These are phyloP conservation scores for Plasmodium knowlesi DNA, from an alignment of 169 alveolate species.

Conservation along the genomic window DNA sequence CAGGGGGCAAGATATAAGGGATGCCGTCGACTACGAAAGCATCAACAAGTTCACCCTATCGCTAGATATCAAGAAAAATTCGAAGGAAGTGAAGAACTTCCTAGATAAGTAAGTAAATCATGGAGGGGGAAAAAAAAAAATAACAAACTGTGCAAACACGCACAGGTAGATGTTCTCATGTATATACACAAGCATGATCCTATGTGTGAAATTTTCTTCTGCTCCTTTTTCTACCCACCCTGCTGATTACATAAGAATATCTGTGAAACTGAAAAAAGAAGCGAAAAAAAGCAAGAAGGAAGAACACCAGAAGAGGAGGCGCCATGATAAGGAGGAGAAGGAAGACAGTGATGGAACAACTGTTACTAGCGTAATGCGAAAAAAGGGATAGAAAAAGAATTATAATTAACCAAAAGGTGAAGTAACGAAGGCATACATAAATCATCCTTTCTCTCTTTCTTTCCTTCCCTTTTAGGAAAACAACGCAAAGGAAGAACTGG, in stretches of 20 bases:
- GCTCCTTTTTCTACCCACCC: not conserved
- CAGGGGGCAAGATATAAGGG: slow-evolving; percentile 67
- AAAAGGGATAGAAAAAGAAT: not conserved
- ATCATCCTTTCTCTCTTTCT: not conserved
- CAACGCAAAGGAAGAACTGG: slow-evolving; percentile 1
- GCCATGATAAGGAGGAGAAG: not conserved
- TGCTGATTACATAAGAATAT: slow-evolving; percentile 4
- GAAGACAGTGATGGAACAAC: not conserved
- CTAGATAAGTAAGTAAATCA: slow-evolving; percentile 24
- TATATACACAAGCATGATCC: not conserved
- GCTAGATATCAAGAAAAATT: slow-evolving; percentile 13
- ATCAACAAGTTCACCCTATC: slow-evolving; percentile 50
- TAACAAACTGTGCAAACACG: not conserved
- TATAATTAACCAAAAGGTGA: not conserved
- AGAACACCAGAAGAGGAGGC: not conserved
- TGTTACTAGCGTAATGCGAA: slow-evolving; percentile 1
- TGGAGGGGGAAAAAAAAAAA: not conserved
- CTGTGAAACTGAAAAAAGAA: not conserved
- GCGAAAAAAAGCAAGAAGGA: not conserved
- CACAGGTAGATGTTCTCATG: not conserved
- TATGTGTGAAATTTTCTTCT: not conserved
- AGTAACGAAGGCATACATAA: not conserved
- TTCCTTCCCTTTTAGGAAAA: slow-evolving; percentile 10
- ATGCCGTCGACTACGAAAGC: slow-evolving; percentile 46
- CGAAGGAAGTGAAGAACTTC: slow-evolving; percentile 37